Conservation (phyloP, 1,284 basidiomycete species). For the Clitocybe nebularis region DNA sequence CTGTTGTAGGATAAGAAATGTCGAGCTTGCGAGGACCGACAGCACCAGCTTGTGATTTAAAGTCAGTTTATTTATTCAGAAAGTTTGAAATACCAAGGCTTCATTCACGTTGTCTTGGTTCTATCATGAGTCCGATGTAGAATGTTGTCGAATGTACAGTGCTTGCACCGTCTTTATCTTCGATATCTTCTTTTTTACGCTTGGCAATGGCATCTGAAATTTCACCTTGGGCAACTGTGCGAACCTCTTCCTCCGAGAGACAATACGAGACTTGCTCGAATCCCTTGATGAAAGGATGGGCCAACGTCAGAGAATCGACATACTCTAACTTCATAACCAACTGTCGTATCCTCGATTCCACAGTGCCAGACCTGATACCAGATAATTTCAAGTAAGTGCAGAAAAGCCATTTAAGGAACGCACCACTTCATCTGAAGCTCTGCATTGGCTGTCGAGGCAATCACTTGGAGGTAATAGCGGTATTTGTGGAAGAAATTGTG, state of each 20-base stretch:
- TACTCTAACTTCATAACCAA: constrained; percentile 97
- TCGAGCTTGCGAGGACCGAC: constrained; percentile 80
- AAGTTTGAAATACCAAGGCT: constrained; percentile 13
- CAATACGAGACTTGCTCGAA: constrained; percentile 89
- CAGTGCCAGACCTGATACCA: constrained; percentile 77
- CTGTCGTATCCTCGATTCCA: constrained; percentile 95
- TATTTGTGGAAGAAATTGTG: constrained; percentile 98
- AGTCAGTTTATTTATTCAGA: constrained; percentile 13
- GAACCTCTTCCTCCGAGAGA: constrained; percentile 82
- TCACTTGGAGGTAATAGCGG: constrained; percentile 97
- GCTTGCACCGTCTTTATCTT: constrained; percentile 72
- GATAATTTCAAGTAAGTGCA: constrained; percentile 5
- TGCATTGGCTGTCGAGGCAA: constrained; percentile 81
- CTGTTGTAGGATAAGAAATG: constrained; percentile 94
- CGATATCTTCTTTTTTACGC: constrained; percentile 78
- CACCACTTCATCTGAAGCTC: constrained; percentile 96
- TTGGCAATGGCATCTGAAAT: constrained; percentile 68
- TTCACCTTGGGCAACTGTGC: constrained; percentile 87
- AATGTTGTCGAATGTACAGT: constrained; percentile 92
- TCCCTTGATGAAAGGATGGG: constrained; percentile 94
- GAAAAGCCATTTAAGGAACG: constrained; percentile 21
- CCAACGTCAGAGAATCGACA: constrained; percentile 86
- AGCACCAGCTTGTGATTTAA: constrained; percentile 51
- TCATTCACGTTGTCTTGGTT: constrained; percentile 82
- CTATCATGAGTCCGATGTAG: constrained; percentile 93